phyloP scores from a whole-genome alignment of 164 flowering plant genomes.

The Stephania japonica region DNA sequence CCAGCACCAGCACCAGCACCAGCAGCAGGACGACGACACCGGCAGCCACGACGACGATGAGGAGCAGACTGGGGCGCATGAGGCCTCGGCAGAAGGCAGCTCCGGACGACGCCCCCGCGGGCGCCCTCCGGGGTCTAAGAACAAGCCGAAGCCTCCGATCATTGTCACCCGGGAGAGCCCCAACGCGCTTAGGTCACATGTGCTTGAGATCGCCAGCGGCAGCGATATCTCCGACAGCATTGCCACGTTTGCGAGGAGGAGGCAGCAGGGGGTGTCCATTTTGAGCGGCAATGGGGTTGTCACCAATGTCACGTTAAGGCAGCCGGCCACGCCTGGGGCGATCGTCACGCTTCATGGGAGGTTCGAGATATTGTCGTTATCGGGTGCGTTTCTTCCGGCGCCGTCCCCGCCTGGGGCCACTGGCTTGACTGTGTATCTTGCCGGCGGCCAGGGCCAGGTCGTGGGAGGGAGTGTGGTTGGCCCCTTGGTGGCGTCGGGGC shows the following conservation, averaged over 20 bases:
- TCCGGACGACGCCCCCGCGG: constrained; percentile 59
- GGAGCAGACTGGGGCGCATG: constrained; percentile 32
- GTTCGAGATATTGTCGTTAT: constrained; percentile 69
- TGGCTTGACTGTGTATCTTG: constrained; percentile 69
- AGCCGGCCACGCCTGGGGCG: constrained; percentile 60
- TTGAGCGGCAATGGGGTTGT: constrained; percentile 74
- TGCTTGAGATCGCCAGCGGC: constrained; percentile 60
- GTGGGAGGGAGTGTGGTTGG: constrained; percentile 82
- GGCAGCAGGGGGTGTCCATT: constrained; percentile 76
- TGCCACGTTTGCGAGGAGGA: constrained; percentile 49
- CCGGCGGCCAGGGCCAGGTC: constrained; percentile 87
- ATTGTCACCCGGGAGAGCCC: constrained; percentile 78
- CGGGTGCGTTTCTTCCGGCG: constrained; percentile 77
- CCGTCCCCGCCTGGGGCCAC: constrained; percentile 77
- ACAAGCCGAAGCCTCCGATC: constrained; percentile 75
- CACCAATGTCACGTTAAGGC: constrained; percentile 60
- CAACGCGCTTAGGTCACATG: constrained; percentile 66
- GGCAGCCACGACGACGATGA: constrained; percentile 31
- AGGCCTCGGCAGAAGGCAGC: constrained; percentile 28
- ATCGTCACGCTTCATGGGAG: constrained; percentile 63
- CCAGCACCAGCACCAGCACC: constrained; percentile 20
- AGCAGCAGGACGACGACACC: constrained; percentile 32
- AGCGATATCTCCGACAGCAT: constrained; percentile 60
- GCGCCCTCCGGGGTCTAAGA: constrained; percentile 81
- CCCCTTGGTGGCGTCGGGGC: constrained; percentile 70